phyloP scores from a whole-genome alignment of 306 rosid genomes.

The barrel medic (Medicago truncatula) region MtrunA17r5.0-ANR NC_053046.1:8250001-8250500 shows the following conservation, averaged over 20 bases:
- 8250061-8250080: too few relatives aligned
- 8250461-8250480: too few relatives aligned
- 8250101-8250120: too few relatives aligned
- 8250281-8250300: constrained; percentile 53
- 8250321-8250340: constrained; percentile 43
- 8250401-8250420: constrained; percentile 42
- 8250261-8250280: constrained; percentile 55
- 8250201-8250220: not conserved
- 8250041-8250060: too few relatives aligned
- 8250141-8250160: too few relatives aligned
- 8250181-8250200: not conserved
- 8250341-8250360: constrained; percentile 80
- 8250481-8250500: too few relatives aligned
- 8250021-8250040: too few relatives aligned
- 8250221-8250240: constrained; percentile 24
- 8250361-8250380: constrained; percentile 45
- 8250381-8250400: constrained; percentile 20
- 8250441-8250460: too few relatives aligned
- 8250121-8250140: too few relatives aligned
- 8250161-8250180: not conserved
- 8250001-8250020: too few relatives aligned
- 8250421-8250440: constrained; percentile 1
- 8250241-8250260: not conserved
- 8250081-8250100: too few relatives aligned
- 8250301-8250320: constrained; percentile 64